Evolutionary conservation across 2,329 filamentous ascomycete genomes (phyloP), one percentile per base, ranked within the genome.

Genomic region (Penicillium polonicum): DNA sequence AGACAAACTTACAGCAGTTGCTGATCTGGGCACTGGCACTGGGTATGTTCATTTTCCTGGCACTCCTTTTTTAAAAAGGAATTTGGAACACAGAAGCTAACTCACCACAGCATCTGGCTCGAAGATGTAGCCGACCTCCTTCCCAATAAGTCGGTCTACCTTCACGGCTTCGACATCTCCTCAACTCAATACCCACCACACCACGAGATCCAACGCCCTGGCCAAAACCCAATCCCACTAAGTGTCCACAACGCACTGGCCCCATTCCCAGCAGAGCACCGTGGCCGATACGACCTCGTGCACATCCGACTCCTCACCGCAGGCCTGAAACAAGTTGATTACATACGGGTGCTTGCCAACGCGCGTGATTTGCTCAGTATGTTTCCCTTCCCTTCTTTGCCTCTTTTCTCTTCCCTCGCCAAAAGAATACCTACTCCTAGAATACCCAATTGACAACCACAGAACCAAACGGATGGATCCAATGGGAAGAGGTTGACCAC

Each of bases 121-220:
- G 53, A 49, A 19, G 62, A 64, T 29, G 41, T 64, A 29, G 59
- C 55, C 38, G 48, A 45, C n/a, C 33, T 19, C 19, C 43, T 45
- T 10, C 56, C 52, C 17, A 56, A 54, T 15, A 38, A 59, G 12
- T 52, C 39, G 12, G 58, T 55, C 45, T 62, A 62, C 27, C 62
- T 66, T 13, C 67, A 70, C 19, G 70, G 68, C 35, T 72, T 73
- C 51, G 72, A 72, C 48, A 69, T 73, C 36, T 74, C 71, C 13
- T 33, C 60, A 3, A 59, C 59, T 5, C 72, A 73, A 27, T 72
- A 67, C 50, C 67, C 68, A 23, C 45, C 57, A 0, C 43, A 21
- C 5, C 39, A 57, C 33, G 53, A 63, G 41, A 54, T 67, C 27
- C 25, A 46, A 1, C 63, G 67, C 25, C 60, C 63, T 2, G 39